Conservation (phyloP, 75 land plant genomes). For the Cunninghamia lanceolata region DNA sequence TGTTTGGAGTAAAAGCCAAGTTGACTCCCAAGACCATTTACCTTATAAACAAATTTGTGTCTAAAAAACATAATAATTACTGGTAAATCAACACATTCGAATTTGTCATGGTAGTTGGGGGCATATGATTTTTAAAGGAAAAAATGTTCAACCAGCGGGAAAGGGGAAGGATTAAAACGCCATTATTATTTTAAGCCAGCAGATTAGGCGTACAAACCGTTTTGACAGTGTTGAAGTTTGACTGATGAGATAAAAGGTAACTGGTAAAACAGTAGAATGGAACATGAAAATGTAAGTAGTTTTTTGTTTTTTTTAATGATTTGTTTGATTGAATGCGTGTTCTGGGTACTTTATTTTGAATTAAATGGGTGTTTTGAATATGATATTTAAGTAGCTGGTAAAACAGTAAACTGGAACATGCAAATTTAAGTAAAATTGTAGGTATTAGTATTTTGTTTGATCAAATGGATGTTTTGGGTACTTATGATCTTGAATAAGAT, state of each 20-base stretch:
- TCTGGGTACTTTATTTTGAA: neutral
- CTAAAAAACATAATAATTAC: neutral
- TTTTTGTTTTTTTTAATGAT: neutral
- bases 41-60: neutral
- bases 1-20: conserved; percentile 9
- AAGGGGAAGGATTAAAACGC: neutral
- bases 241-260: neutral
- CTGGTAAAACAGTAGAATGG: conserved; percentile 9
- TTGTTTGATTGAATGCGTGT: neutral
- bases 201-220: neutral
- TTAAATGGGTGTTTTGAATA: neutral
- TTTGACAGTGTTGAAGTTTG: neutral
- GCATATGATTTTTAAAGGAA: neutral
- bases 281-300: neutral
- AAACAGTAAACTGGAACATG: too few species aligned
- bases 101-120: neutral
- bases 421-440: too few species aligned
- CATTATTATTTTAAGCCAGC: neutral
- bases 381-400: neutral
- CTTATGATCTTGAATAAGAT: neutral
- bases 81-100: neutral
- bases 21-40: neutral
- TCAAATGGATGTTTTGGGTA: neutral
- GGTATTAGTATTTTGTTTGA: too few species aligned
- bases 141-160: conserved; percentile 3